Conservation (phyloP, 2,329 filamentous ascomycete species). For the Orbilia ellipsospora region DNA sequence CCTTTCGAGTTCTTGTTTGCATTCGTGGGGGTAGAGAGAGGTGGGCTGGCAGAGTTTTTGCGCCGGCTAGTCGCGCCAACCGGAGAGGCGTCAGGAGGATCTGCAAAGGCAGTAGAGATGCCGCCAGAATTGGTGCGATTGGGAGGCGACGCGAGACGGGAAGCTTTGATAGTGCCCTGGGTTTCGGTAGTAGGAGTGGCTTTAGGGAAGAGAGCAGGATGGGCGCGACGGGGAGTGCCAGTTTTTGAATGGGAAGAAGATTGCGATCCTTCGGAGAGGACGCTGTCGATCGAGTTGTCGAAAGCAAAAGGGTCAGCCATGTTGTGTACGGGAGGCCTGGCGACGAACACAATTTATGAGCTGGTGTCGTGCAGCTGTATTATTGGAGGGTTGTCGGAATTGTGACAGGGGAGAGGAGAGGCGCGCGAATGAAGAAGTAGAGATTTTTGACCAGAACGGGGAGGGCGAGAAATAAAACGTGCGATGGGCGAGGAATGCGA, state of each 20-base stretch:
- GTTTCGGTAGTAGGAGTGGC: constrained; percentile 39
- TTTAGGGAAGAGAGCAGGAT: constrained; percentile 53
- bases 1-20: constrained; percentile 37
- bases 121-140: constrained; percentile 37
- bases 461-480: constrained; percentile 15
- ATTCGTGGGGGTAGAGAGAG: constrained; percentile 41
- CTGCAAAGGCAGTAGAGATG: constrained; percentile 25
- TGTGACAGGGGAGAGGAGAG: constrained; percentile 27
- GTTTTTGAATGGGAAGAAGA: constrained; percentile 33
- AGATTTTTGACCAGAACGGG: not conserved
- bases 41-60: constrained; percentile 39
- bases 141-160: constrained; percentile 45
- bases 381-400: constrained; percentile 49
- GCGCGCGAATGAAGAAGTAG: not conserved
- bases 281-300: constrained; percentile 50
- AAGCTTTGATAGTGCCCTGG: constrained; percentile 44
- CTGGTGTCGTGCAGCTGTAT: constrained; percentile 54
- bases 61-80: constrained; percentile 21
- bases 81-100: constrained; percentile 24
- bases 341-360: constrained; percentile 30
- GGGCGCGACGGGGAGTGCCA: constrained; percentile 49
- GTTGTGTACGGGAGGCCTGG: constrained; percentile 7
- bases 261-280: constrained; percentile 49
- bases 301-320: constrained; percentile 48
- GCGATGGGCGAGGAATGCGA: constrained; percentile 20